Evolutionary conservation across 1,139 yeast species (phyloP).

Genomic region (Starmera stellimalicola): DNA sequence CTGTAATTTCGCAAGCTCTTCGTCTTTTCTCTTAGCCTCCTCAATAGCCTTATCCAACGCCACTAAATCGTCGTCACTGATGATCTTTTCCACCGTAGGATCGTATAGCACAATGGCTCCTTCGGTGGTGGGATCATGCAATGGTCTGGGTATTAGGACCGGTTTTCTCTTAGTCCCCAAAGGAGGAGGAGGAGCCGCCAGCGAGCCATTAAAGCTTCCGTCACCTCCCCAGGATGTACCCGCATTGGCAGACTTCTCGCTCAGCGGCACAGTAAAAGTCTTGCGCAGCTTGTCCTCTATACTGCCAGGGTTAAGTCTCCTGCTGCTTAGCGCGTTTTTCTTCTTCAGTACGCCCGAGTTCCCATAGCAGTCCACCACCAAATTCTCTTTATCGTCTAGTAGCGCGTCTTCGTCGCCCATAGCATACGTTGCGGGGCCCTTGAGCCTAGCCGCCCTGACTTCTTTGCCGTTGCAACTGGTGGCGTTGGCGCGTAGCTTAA

Average conservation of each 20-base stretch:
- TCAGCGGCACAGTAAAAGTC: constrained; percentile 43
- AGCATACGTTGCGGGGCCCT: constrained; percentile 29
- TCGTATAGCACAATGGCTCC: constrained; percentile 92
- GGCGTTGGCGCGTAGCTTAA: constrained; percentile 20
- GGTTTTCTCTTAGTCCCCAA: constrained; percentile 71
- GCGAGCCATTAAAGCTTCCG: no score
- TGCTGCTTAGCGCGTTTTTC: constrained; percentile 45
- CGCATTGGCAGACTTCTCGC: constrained; percentile 26
- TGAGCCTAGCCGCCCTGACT: constrained; percentile 24
- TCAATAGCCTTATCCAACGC: constrained; percentile 21
- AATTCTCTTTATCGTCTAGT: constrained; percentile 18
- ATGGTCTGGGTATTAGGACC: constrained; percentile 72
- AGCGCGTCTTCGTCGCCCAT: constrained; percentile 17
- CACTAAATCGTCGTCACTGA: constrained; percentile 31
- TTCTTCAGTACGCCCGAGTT: constrained; percentile 18
- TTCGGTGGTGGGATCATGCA: constrained; percentile 90
- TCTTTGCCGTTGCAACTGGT: constrained; percentile 11
- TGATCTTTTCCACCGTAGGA: constrained; percentile 73
- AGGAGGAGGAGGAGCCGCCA: constrained; percentile 65
- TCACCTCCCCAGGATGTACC: no score
- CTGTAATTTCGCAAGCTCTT: constrained; percentile 13
- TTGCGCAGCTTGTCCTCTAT: constrained; percentile 28
- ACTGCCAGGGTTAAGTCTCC: constrained; percentile 26
- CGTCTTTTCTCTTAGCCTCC: constrained; percentile 16
- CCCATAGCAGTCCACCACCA: constrained; percentile 32